Conservation (phyloP, 2,329 filamentous ascomycete genomes). For the Blastomyces emzantsi region DNA sequence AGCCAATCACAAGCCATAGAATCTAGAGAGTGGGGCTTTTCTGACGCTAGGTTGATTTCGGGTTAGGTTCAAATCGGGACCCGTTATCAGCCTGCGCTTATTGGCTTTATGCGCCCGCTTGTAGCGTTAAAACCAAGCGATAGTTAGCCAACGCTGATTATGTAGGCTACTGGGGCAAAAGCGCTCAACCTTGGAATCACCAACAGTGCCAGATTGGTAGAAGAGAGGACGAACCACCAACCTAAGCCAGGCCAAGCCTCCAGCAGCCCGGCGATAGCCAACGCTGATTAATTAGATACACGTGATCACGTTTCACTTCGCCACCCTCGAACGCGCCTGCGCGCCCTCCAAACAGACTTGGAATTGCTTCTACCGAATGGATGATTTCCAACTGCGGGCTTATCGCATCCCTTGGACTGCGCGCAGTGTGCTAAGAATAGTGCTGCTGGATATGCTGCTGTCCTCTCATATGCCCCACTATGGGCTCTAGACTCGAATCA, state of each 20-base stretch:
- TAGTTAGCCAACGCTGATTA: not conserved
- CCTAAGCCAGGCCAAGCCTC: too few species aligned
- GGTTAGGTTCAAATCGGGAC: not conserved
- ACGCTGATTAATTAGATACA: not conserved
- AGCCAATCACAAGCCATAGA: constrained; percentile 1
- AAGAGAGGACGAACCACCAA: too few species aligned
- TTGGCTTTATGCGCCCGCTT: not conserved
- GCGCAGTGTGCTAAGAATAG: not conserved
- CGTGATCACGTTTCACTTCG: not conserved
- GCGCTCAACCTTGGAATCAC: too few species aligned
- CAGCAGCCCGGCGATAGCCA: too few species aligned
- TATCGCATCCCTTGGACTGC: not conserved
- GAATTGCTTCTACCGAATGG: not conserved
- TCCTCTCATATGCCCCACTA: constrained; percentile 25
- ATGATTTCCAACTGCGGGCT: not conserved
- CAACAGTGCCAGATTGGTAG: too few species aligned
- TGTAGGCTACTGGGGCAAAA: too few species aligned
- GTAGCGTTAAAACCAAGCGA: too few species aligned
- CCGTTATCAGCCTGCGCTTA: constrained; percentile 5
- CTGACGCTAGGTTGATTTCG: not conserved
- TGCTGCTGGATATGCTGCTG: constrained; percentile 1
- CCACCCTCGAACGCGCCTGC: not conserved
- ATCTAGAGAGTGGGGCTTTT: not conserved
- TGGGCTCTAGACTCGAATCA: constrained; percentile 55
- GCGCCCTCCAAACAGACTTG: not conserved